These are phyloP conservation scores for Septoria linicola DNA, from an alignment of 2,329 filamentous ascomycete species.

Conservation along the genomic window DNA sequence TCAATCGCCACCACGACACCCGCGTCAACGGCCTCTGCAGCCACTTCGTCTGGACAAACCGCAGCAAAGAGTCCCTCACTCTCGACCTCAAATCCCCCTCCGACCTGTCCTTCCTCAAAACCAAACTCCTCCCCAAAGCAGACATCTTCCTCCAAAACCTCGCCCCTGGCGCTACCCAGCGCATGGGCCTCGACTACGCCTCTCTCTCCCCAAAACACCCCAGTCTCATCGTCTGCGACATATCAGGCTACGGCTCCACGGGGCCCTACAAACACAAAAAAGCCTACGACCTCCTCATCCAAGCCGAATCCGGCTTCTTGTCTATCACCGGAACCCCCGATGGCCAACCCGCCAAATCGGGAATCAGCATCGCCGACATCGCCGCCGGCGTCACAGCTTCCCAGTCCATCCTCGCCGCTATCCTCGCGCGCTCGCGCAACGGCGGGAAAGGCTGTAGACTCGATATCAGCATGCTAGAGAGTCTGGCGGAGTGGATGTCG, in stretches of 20 bases:
- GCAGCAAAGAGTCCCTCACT: slow-evolving; percentile 90
- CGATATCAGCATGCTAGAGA: slow-evolving; percentile 60
- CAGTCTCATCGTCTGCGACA: slow-evolving; percentile 83
- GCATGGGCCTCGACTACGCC: slow-evolving; percentile 86
- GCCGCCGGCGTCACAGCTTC: slow-evolving; percentile 92
- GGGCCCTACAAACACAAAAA: slow-evolving; percentile 86
- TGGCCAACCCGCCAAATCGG: slow-evolving; percentile 89
- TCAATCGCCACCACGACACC: slow-evolving; percentile 33
- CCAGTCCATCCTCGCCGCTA: slow-evolving; percentile 89
- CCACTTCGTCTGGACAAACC: slow-evolving; percentile 55
- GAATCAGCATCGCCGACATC: slow-evolving; percentile 91
- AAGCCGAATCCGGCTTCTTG: slow-evolving; percentile 56
- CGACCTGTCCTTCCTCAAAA: slow-evolving; percentile 82
- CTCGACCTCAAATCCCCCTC: slow-evolving; percentile 82
- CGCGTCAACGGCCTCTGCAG: slow-evolving; percentile 30
- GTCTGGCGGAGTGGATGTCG: slow-evolving; percentile 60
- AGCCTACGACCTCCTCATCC: slow-evolving; percentile 98
- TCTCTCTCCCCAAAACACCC: slow-evolving; percentile 78
- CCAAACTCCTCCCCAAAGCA: slow-evolving; percentile 73
- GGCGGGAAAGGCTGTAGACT: slow-evolving; percentile 52
- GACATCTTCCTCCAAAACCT: slow-evolving; percentile 97
- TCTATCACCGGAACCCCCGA: slow-evolving; percentile 78
- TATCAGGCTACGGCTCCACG: slow-evolving; percentile 93
- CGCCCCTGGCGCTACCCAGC: slow-evolving; percentile 80
- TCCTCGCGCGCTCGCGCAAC: slow-evolving; percentile 62